A percentile compares a stretch with the other conserved stretches of the same genome.
These are phyloP conservation scores for Candida saitoana DNA, from an alignment of 805 yeast species.

Conservation along the genomic window DNA sequence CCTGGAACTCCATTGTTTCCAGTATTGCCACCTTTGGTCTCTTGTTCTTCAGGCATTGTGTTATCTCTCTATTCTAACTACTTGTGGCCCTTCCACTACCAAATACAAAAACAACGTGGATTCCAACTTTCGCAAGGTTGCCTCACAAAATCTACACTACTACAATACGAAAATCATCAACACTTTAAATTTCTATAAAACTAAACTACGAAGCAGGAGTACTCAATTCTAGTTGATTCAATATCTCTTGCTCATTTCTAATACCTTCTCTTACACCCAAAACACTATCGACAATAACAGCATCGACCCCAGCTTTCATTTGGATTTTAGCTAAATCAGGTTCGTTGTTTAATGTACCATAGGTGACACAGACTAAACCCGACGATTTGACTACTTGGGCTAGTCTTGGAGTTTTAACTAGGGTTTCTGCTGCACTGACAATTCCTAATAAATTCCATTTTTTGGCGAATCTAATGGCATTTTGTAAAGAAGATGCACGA, in stretches of 20 bases:
- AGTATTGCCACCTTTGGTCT: background rate
- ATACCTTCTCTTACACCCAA: constrained; percentile 87
- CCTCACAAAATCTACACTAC: background rate
- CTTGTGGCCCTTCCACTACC: background rate
- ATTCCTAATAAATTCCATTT: constrained; percentile 90
- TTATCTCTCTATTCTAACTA: background rate
- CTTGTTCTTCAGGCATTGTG: background rate
- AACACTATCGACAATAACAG: constrained; percentile 95
- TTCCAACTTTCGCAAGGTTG: background rate
- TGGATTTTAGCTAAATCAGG: constrained; percentile 82
- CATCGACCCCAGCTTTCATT: constrained; percentile 94
- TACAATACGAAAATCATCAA: background rate
- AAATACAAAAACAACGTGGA: background rate
- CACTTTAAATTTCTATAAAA: no score
- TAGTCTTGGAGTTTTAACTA: constrained; percentile 84
- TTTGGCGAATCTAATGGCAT: constrained; percentile 84
- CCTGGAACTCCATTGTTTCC: background rate
- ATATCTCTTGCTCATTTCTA: constrained; percentile 29
- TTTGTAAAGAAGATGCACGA: constrained; percentile 82
- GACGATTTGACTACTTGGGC: constrained; percentile 87
- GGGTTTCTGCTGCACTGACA: constrained; percentile 82
- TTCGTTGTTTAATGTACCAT: constrained; percentile 78
- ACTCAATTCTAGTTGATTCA: constrained; percentile 15
- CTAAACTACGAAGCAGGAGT: background rate
- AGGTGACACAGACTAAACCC: constrained; percentile 90